Percentiles rank a stretch among this genome's conserved stretches.
These are phyloP conservation scores for Fistulina hepatica DNA, from an alignment of 1,284 basidiomycete species.

Conservation along the genomic window DNA sequence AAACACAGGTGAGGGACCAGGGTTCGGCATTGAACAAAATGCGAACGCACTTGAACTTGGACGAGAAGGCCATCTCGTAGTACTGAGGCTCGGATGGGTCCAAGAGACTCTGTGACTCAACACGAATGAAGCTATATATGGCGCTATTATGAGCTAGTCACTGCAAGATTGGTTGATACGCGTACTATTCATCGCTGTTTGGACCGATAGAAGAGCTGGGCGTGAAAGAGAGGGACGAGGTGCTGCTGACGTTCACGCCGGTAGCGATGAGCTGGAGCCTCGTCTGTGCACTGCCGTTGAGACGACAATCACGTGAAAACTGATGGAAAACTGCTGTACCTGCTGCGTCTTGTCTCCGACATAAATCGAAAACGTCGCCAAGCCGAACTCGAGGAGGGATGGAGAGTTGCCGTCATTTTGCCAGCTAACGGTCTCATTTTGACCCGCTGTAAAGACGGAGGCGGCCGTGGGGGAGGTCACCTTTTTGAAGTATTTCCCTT, in stretches of 20 bases:
- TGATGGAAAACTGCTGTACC: slow-evolving; percentile 27
- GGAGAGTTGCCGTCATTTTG: slow-evolving; percentile 50
- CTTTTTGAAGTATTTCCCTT: slow-evolving; percentile 23
- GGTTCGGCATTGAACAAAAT: too few species aligned
- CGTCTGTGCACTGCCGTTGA: slow-evolving; percentile 39
- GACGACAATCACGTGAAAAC: neutral
- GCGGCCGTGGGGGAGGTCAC: slow-evolving; percentile 47
- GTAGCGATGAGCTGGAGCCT: slow-evolving; percentile 51
- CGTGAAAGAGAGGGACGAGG: slow-evolving; percentile 42
- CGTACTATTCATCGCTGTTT: slow-evolving; percentile 49
- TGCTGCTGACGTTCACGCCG: slow-evolving; percentile 50
- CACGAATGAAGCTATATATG: slow-evolving; percentile 55
- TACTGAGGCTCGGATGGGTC: slow-evolving; percentile 41
- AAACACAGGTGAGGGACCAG: slow-evolving; percentile 1
- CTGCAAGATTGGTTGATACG: slow-evolving; percentile 17
- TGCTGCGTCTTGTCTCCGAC: slow-evolving; percentile 52
- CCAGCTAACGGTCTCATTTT: slow-evolving; percentile 54
- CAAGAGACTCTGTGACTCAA: slow-evolving; percentile 47
- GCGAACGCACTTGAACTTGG: slow-evolving; percentile 61
- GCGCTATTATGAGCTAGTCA: slow-evolving; percentile 4
- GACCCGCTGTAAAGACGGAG: slow-evolving; percentile 48
- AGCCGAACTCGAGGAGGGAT: slow-evolving; percentile 47
- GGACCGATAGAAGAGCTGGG: slow-evolving; percentile 54
- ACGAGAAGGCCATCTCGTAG: slow-evolving; percentile 68
- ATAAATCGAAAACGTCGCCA: slow-evolving; percentile 55